Percentiles rank a stretch among this genome's conserved stretches.
Conservation (phyloP, 2,329 filamentous ascomycete species). For the Penicillium palitans region DNA sequence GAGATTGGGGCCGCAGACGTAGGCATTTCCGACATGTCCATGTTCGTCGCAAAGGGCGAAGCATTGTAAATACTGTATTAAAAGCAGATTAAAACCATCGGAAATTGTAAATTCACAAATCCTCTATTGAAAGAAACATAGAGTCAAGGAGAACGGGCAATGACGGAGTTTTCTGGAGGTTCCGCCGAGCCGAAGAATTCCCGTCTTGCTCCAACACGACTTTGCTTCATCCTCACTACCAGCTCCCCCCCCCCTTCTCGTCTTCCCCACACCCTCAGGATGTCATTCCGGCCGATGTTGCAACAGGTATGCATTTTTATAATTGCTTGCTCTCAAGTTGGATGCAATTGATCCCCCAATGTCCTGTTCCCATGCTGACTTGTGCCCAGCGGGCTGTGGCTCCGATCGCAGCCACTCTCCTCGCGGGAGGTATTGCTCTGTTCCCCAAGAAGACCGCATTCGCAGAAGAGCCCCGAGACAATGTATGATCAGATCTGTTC, state of each 20-base stretch:
- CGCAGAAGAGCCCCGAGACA: conserved; percentile 44
- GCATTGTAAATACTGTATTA: conserved; percentile 17
- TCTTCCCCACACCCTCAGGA: conserved; percentile 30
- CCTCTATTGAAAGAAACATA: conserved; percentile 13
- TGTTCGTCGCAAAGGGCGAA: conserved; percentile 32
- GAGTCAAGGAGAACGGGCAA: conserved; percentile 25
- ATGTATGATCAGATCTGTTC: conserved; percentile 30
- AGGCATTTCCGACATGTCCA: conserved; percentile 47
- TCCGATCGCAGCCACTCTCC: conserved; percentile 43
- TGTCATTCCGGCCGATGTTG: conserved; percentile 46
- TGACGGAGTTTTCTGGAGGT: conserved; percentile 32
- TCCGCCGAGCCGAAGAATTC: conserved; percentile 32
- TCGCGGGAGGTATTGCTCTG: conserved; percentile 42
- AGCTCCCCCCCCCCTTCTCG: conserved; percentile 16
- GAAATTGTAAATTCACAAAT: conserved; percentile 1
- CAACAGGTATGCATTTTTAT: conserved; percentile 35
- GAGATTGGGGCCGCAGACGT: conserved; percentile 27
- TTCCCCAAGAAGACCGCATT: conserved; percentile 44
- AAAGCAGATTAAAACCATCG: conserved; percentile 6
- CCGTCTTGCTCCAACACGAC: conserved; percentile 30
- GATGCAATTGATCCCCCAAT: conserved; percentile 18
- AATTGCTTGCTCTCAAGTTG: background rate
- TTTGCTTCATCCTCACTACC: conserved; percentile 28
- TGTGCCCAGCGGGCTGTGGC: conserved; percentile 39
- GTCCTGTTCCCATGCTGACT: conserved; percentile 26